Conservation (phyloP, 2,329 filamentous ascomycete species). For the Bipolaris zeicola region DNA sequence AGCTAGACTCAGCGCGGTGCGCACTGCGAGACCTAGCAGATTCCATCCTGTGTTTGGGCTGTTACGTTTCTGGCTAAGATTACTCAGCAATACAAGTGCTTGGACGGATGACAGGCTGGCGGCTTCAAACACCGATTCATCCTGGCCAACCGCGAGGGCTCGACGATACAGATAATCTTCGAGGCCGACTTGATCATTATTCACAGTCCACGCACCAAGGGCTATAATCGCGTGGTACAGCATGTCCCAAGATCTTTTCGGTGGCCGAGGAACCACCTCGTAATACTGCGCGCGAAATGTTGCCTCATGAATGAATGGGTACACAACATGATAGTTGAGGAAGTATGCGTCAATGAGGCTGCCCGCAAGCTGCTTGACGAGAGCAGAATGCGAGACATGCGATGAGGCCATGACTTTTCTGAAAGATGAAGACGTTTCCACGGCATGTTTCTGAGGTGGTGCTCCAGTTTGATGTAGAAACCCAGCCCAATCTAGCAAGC, state of each 20-base stretch:
- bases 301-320: slow-evolving; percentile 35
- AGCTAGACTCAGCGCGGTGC: slow-evolving; percentile 32
- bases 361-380: slow-evolving; percentile 27
- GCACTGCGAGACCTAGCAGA: slow-evolving; percentile 31
- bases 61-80: slow-evolving; percentile 33
- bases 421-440: slow-evolving; percentile 19
- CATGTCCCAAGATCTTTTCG: slow-evolving; percentile 32
- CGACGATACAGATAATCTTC: slow-evolving; percentile 34
- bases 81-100: slow-evolving; percentile 32
- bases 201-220: slow-evolving; percentile 30
- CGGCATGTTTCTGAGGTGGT: slow-evolving; percentile 12
- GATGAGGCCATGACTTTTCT: slow-evolving; percentile 25
- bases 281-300: slow-evolving; percentile 36
- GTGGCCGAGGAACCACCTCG: slow-evolving; percentile 31
- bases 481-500: slow-evolving; percentile 34
- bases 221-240: slow-evolving; percentile 32
- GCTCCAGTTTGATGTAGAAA: slow-evolving; percentile 31
- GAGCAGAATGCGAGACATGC: slow-evolving; percentile 30
- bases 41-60: slow-evolving; percentile 36
- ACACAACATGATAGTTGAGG: slow-evolving; percentile 31
- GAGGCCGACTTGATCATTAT: slow-evolving; percentile 30
- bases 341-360: slow-evolving; percentile 34
- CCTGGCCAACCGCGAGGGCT: slow-evolving; percentile 31
- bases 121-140: slow-evolving; percentile 34
- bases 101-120: slow-evolving; percentile 32